Percentiles rank a stretch among this genome's conserved stretches.
Evolutionary conservation across 225 moss, liverwort and hornwort genomes (phyloP).

Genomic region (Thuidium tamariscinum): DNA sequence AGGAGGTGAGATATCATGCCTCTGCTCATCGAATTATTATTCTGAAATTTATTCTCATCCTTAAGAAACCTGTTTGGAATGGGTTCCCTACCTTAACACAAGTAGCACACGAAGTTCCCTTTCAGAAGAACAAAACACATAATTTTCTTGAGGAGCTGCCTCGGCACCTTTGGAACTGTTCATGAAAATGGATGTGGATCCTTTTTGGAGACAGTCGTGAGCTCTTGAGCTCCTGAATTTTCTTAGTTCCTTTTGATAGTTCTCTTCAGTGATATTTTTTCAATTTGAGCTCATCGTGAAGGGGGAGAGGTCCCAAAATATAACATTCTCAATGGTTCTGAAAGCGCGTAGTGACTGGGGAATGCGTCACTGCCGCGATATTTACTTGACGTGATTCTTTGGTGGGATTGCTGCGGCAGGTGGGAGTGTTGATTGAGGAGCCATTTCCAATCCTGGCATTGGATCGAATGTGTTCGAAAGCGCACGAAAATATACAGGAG

Average conservation of each 20-base stretch:
- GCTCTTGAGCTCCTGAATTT: neutral
- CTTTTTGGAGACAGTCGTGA: neutral
- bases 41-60: neutral
- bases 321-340: neutral
- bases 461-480: slow-evolving; percentile 56
- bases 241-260: neutral
- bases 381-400: neutral
- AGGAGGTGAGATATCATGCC: slow-evolving; percentile 24
- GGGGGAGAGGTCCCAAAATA: neutral
- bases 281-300: neutral
- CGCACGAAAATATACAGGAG: slow-evolving; percentile 39
- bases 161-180: neutral
- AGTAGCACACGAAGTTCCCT: neutral
- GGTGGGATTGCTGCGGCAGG: slow-evolving; percentile 17
- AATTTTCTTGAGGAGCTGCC: neutral
- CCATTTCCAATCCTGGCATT: slow-evolving; percentile 54
- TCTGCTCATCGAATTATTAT: neutral
- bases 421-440: slow-evolving; percentile 62
- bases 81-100: neutral
- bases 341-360: neutral
- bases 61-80: neutral
- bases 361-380: neutral
- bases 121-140: neutral
- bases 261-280: neutral
- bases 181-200: neutral